These are phyloP conservation scores for Dryas octopetala DNA, from an alignment of 306 rosid species.

Conservation along the genomic window DNA sequence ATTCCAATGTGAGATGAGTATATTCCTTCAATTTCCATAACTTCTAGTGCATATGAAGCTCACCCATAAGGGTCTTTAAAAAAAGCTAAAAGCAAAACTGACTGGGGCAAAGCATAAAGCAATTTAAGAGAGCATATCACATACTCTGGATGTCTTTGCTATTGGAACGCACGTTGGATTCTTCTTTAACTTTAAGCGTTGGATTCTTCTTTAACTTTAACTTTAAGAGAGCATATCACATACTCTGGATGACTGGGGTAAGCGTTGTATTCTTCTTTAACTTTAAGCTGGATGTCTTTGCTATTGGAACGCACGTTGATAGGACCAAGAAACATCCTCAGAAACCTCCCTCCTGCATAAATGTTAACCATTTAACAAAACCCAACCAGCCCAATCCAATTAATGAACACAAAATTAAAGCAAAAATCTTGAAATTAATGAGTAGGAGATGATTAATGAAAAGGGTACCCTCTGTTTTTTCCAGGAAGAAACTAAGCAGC, in stretches of 20 bases:
- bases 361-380: neutral
- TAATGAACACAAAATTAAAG: neutral
- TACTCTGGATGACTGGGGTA: conserved; percentile 21
- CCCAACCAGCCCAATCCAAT: neutral
- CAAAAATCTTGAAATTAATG: neutral
- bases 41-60: neutral
- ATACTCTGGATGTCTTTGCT: conserved; percentile 39
- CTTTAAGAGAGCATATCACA: no score
- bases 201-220: no score
- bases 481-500: conserved; percentile 78
- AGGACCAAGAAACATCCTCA: conserved; percentile 95
- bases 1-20: neutral
- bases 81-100: neutral
- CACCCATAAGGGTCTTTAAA: neutral
- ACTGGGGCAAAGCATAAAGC: neutral
- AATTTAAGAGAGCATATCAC: neutral
- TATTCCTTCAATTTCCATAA: neutral
- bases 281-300: conserved; percentile 89
- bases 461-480: conserved; percentile 59
- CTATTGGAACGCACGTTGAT: conserved; percentile 83
- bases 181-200: conserved; percentile 32
- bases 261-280: conserved; percentile 95
- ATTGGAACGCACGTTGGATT: no score
- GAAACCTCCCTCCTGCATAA: conserved; percentile 54
- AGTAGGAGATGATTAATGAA: neutral